phyloP scores from a whole-genome alignment of 1,139 yeast genomes.

The Saccharomyces uvarum region DNA sequence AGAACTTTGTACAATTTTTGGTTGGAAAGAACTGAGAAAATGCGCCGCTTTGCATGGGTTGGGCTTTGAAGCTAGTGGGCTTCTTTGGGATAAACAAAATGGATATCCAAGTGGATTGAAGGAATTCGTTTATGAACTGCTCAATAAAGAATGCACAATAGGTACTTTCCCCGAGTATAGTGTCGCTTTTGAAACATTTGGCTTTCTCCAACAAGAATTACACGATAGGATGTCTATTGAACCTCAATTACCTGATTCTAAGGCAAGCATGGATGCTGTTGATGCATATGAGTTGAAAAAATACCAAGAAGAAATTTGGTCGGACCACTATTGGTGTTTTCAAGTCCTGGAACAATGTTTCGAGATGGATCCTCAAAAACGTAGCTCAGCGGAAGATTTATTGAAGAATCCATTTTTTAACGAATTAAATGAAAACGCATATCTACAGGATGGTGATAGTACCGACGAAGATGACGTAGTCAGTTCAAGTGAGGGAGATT shows the following conservation, averaged over 20 bases:
- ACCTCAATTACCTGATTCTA: conserved; percentile 13
- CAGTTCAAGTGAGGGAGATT: conserved; percentile 10
- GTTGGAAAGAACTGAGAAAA: conserved; percentile 60
- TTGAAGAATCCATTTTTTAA: conserved; percentile 29
- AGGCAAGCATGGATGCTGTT: conserved; percentile 13
- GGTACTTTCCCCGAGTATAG: conserved; percentile 36
- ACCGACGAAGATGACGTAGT: conserved; percentile 18
- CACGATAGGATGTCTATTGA: conserved; percentile 21
- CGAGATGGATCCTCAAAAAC: conserved; percentile 30
- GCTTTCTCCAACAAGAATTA: conserved; percentile 25
- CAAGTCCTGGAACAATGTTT: conserved; percentile 31
- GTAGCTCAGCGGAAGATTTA: conserved; percentile 31
- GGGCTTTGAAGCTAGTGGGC: conserved; percentile 59
- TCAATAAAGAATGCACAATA: conserved; percentile 30
- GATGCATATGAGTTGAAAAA: conserved; percentile 20
- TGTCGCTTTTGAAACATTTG: conserved; percentile 34
- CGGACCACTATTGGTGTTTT: conserved; percentile 33
- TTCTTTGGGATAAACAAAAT: conserved; percentile 27
- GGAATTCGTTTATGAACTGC: conserved; percentile 26
- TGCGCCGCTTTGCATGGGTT: conserved; percentile 85
- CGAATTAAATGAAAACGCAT: conserved; percentile 21
- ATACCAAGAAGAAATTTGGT: conserved; percentile 31
- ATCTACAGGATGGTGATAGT: conserved; percentile 15
- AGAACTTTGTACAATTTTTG: conserved; percentile 80
- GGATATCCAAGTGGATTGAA: conserved; percentile 26